Percentiles rank a stretch among this genome's conserved stretches.
Conservation (phyloP, 768 basidiomycete genomes). For the Trametes gibbosa region DNA sequence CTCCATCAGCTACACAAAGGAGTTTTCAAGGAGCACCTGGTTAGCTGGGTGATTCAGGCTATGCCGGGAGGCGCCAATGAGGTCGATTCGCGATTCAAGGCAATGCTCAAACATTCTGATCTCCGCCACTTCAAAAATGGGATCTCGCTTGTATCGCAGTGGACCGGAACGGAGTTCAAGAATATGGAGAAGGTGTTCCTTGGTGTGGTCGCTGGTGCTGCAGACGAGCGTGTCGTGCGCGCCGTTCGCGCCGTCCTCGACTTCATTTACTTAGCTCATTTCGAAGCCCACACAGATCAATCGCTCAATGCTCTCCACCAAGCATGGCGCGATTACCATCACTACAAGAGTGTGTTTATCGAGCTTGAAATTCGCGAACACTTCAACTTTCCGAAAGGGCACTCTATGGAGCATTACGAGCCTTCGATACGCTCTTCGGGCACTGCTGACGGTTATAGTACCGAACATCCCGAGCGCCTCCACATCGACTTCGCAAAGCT, state of each 20-base stretch:
- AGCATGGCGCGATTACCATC: constrained; percentile 26
- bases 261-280: constrained; percentile 30
- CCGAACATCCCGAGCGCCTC: constrained; percentile 33
- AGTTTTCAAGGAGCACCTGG: constrained; percentile 36
- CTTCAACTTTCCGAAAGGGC: constrained; percentile 34
- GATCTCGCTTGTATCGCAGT: constrained; percentile 38
- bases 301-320: constrained; percentile 19
- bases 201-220: constrained; percentile 23
- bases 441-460: constrained; percentile 26
- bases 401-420: constrained; percentile 25
- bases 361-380: constrained; percentile 21
- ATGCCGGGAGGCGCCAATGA: constrained; percentile 24
- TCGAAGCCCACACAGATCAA: constrained; percentile 21
- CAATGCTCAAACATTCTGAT: constrained; percentile 30
- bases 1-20: constrained; percentile 10
- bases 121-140: constrained; percentile 43
- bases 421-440: constrained; percentile 21
- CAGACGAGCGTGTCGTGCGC: constrained; percentile 13
- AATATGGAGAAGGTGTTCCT: constrained; percentile 29
- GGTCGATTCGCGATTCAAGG: constrained; percentile 36
- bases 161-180: constrained; percentile 43
- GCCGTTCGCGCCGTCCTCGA: constrained; percentile 27
- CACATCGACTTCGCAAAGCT: constrained; percentile 45
- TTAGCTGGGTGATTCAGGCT: constrained; percentile 21
- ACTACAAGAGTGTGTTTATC: constrained; percentile 28